Evolutionary conservation across 352 stramenopile genomes (phyloP), one percentile per base, ranked within the genome.

Genomic region (Globisporangium splendens): DNA sequence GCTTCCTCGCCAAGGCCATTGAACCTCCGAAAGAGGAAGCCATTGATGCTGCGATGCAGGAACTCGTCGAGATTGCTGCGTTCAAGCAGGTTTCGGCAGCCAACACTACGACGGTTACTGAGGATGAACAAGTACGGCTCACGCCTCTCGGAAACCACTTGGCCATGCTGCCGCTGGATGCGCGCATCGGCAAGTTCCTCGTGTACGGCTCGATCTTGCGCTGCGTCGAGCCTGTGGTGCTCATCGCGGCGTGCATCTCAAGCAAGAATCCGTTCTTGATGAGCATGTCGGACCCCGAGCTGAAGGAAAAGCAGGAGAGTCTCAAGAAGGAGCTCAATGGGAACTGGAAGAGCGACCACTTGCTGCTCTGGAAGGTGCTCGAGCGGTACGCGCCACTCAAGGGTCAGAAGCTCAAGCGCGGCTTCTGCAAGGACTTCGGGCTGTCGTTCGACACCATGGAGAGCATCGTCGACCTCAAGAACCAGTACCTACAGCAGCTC

Each of bases 91-190:
- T 83, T 11, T 33, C 21, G 35, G 6, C 18, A 41, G 41, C 28
- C 5, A 35, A 6, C 28, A 46, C 5, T 56, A 62, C 1, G 47
- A 64, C 6, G 28, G 24, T 12, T 17, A 14, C 56, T n/a, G 53
- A 73, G 14, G 71, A 73, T 21, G 80, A 89, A 57, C 62, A 87
- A 46, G 78, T 91, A 15, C 53, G 56, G 17, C 66, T 99, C 31
- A 99, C 97, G 46, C 90, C 96, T 14, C 73, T 99, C 0, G 97
- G 97, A 3, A 82, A 82, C 17, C 80, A 92, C 59, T 68, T 94
- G 57, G 82, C 79, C 4, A 91, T 89, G 79, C 67, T 95, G 22
- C 86, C 87, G 13, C 63, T 96, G 39, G 86, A 96, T 53, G 87
- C 87, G 18, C 87, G 86, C 17, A 89, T 96, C 33, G 87, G 82